Base-by-base conservation (phyloP, 257 asterid species). In the Paraleonurus japonicus region DNA sequence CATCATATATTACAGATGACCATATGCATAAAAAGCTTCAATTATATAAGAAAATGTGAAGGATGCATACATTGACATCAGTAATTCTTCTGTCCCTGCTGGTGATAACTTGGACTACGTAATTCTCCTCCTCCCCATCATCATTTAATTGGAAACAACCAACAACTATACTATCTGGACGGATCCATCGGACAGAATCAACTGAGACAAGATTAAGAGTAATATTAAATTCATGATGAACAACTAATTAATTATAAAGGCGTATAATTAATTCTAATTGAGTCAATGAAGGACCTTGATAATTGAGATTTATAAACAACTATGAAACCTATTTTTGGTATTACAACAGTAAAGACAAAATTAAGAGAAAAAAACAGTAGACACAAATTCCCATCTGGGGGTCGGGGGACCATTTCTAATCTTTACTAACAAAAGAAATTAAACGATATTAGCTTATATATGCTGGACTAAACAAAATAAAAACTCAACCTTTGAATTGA, bases 161-260 rank as follows among this genome's bases (percentile, higher is more conserved):
- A 72, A 95, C 78, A 78, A 89, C 85, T 43, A 95, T 81, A 82
- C 90, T 83, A 81, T 92, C 94, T 24, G 88, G 80, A 69, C 95
- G 96, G 80, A 88, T 76, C 98, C 98, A 95, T 70, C 90, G 80
- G 85, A 95, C 79, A 65, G 89, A 80, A 80, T 94, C 97, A 81
- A 92, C 99, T 95, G 88, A 73, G 83, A 73, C 73, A 72, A 75
- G 69, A 81, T 76, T 15, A 22, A 71, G 39, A 76, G 54, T 51
- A 60, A 67, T 55, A 24, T 55, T 64, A 53, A 20, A 66, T 75
- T 67, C 64, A 45, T 22, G 33, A 28, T 59, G 63, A 43, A 17
- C 43, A 68, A 7, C 12, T 53, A 32, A 74, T 43, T 24, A 67
- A 26, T 23, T 19, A 53, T 23, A 41, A 64, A 54, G 60, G 50